Evolutionary conservation across 2,329 filamentous ascomycete species (phyloP).

Genomic region (Setomelanomma holmii): DNA sequence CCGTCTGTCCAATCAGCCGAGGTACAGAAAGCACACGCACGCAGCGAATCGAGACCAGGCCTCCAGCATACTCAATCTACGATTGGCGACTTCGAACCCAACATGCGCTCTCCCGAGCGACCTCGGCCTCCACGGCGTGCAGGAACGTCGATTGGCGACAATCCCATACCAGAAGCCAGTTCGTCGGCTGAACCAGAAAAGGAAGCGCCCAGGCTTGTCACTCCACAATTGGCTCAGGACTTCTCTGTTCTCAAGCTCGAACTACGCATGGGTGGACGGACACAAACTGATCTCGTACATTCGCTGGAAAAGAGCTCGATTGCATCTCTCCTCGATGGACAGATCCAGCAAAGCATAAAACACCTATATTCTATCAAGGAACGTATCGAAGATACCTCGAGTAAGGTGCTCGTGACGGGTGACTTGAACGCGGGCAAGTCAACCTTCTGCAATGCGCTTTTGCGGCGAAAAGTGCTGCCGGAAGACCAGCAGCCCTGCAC

Average conservation of each 20-base stretch:
- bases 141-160: constrained; percentile 70
- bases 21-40: constrained; percentile 50
- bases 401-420: constrained; percentile 94
- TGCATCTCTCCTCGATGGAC: constrained; percentile 87
- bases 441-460: constrained; percentile 96
- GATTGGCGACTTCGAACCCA: constrained; percentile 57
- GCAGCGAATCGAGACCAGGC: constrained; percentile 65
- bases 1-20: constrained; percentile 72
- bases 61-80: constrained; percentile 70
- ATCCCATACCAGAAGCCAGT: constrained; percentile 73
- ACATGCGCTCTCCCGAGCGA: constrained; percentile 50
- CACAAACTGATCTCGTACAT: constrained; percentile 90
- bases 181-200: constrained; percentile 63
- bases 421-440: constrained; percentile 98
- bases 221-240: constrained; percentile 91
- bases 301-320: constrained; percentile 92
- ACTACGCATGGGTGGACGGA: constrained; percentile 83
- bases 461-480: constrained; percentile 89
- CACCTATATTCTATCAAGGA: constrained; percentile 87
- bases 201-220: constrained; percentile 82
- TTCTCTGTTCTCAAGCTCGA: constrained; percentile 96
- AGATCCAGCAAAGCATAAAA: constrained; percentile 91
- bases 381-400: constrained; percentile 95
- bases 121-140: constrained; percentile 69
- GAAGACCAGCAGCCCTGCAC: constrained; percentile 99